Evolutionary conservation across 768 basidiomycete genomes (phyloP).

Genomic region (Jaapia argillacea): DNA sequence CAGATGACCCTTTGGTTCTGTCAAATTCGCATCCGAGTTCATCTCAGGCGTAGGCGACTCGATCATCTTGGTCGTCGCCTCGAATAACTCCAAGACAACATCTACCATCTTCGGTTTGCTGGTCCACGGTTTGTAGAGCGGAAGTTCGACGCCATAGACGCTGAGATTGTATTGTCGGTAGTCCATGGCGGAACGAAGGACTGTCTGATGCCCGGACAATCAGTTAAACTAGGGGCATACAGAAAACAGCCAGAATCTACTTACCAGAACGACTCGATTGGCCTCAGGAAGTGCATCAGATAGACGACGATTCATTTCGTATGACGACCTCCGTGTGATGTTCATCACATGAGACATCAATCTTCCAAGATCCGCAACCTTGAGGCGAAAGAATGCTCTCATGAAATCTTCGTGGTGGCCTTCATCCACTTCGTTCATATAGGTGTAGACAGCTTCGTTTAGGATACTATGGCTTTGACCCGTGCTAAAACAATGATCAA

Average conservation of each 20-base stretch:
- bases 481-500: constrained; percentile 29
- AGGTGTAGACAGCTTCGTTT: constrained; percentile 58
- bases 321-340: constrained; percentile 32
- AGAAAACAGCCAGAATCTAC: constrained; percentile 12
- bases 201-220: constrained; percentile 34
- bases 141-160: constrained; percentile 70
- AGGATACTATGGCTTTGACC: constrained; percentile 53
- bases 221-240: not conserved
- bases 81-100: constrained; percentile 61
- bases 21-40: constrained; percentile 15
- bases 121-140: constrained; percentile 77
- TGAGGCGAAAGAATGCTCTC: constrained; percentile 74
- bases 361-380: constrained; percentile 53
- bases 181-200: constrained; percentile 61
- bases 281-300: constrained; percentile 49
- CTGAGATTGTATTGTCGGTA: constrained; percentile 63
- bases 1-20: constrained; percentile 41
- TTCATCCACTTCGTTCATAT: constrained; percentile 51
- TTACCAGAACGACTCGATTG: constrained; percentile 59
- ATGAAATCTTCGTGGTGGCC: constrained; percentile 64
- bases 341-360: constrained; percentile 54
- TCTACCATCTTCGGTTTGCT: constrained; percentile 62
- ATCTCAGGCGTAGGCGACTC: constrained; percentile 26
- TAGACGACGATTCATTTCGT: constrained; percentile 33
- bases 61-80: constrained; percentile 41